Evolutionary conservation across 2,329 filamentous ascomycete species (phyloP).

Genomic region (Colletotrichum somersetense): DNA sequence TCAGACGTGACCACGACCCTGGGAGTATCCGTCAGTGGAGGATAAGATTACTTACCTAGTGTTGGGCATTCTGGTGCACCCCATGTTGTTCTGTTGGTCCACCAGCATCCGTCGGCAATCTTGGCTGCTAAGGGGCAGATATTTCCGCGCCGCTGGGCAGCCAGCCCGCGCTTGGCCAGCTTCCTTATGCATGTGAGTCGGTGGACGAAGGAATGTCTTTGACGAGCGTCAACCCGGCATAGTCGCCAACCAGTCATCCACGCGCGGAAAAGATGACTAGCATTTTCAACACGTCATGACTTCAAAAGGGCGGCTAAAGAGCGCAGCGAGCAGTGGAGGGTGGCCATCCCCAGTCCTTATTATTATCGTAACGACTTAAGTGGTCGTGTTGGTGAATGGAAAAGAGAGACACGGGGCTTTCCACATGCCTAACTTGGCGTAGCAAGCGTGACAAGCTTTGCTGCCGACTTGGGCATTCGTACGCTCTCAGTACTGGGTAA

Average conservation of each 20-base stretch:
- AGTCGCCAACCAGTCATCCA: no score
- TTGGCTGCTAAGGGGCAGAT: neutral
- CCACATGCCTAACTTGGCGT: neutral
- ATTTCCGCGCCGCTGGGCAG: neutral
- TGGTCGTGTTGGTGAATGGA: neutral
- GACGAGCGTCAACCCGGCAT: neutral
- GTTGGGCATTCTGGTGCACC: neutral
- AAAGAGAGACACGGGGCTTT: conserved; percentile 19
- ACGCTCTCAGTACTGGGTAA: neutral
- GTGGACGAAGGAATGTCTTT: neutral
- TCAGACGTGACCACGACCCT: neutral
- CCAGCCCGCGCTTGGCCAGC: neutral
- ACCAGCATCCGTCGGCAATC: neutral
- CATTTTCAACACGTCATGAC: conserved; percentile 36
- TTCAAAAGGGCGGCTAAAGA: conserved; percentile 9
- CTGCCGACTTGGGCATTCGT: no score
- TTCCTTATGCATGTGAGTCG: neutral
- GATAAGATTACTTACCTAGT: neutral
- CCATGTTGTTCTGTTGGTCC: neutral
- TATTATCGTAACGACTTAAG: conserved; percentile 14
- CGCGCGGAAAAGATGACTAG: neutral
- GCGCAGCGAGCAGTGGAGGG: neutral
- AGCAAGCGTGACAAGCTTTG: neutral
- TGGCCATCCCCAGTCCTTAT: conserved; percentile 2
- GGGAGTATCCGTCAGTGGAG: neutral